Evolutionary conservation across 2,329 filamentous ascomycete species (phyloP), one percentile per base, ranked within the genome.

Genomic region (Alternaria infectoria): DNA sequence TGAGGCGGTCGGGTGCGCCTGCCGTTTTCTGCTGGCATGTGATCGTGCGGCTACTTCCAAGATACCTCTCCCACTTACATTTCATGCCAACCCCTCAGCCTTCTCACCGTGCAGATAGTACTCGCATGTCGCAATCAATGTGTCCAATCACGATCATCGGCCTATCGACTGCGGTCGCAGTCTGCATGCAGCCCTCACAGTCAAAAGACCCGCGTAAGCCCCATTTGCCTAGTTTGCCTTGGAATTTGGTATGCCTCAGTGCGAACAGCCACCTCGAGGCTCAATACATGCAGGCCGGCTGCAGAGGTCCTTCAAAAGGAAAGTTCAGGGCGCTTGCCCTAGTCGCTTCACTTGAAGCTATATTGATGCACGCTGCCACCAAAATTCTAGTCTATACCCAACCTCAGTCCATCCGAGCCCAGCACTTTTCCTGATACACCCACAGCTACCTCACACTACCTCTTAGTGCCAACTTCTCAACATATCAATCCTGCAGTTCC

Each of bases 201-300:
- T 50, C 30, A 55, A 32, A 30, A 30, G 12, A 26, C 63, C 44
- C 44, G 21, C 50, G 60, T 65, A 57, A 70, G 63, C 59, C 61
- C 56, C 30, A 19, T 60, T 70, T 71, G 70, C 69, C 70, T 72
- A 47, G 23, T 72, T 67, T 70, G 67, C 67, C 69, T 70, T 19
- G 4, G 12, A 15, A 15, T 55, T 43, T 7, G 44, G 61, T 61
- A 59, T 60, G 64, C 60, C 59, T 59, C 62, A 52, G 40, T 36
- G 56, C 54, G 52, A 51, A 60, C 44, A 51, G 63, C 54, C 52
- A 36, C 58, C 51, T 57, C 44, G 46, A 64, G 59, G 62, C 60
- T 66, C 47, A 66, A 21, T 23, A 23, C 21, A 61, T 59, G 60
- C 59, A 57, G 8, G 59, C 47, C 54, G 62, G 62, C 49, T 40